Conservation (phyloP, 2,329 filamentous ascomycete species). For the Hansfordia pulvinata region DNA sequence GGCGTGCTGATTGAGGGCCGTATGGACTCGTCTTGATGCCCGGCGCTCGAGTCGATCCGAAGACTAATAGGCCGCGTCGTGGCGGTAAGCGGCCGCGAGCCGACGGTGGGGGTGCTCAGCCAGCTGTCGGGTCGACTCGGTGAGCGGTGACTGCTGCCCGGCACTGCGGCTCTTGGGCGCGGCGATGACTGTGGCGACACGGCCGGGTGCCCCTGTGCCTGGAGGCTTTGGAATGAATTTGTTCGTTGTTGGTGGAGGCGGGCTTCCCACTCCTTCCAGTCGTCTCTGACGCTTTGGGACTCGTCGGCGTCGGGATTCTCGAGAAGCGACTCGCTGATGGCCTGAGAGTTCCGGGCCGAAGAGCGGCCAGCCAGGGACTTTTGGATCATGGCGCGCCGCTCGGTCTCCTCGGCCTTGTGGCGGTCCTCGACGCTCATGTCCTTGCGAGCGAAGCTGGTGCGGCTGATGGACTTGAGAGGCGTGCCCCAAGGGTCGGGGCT, state of each 20-base stretch:
- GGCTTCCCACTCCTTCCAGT: conserved; percentile 27
- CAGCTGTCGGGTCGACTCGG: no score
- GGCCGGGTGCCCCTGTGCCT: conserved; percentile 12
- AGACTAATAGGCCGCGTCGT: no score
- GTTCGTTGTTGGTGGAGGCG: conserved; percentile 15
- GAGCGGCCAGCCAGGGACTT: conserved; percentile 16
- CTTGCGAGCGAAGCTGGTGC: no score
- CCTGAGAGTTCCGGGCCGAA: no score
- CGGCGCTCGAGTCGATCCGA: no score
- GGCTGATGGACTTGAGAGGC: no score
- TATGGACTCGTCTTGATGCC: no score
- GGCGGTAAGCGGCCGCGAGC: no score
- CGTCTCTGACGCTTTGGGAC: conserved; percentile 13
- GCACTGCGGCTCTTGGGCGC: conserved; percentile 7
- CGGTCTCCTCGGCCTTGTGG: conserved; percentile 12
- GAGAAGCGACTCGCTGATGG: no score
- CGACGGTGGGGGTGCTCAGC: no score
- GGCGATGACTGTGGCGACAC: conserved; percentile 9
- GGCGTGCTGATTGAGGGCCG: no score
- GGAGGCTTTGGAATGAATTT: conserved; percentile 7
- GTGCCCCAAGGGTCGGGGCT: no score
- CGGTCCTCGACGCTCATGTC: conserved; percentile 2
- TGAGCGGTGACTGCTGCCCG: conserved; percentile 7
- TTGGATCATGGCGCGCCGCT: conserved; percentile 15
- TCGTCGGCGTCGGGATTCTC: conserved; percentile 10